phyloP scores from a whole-genome alignment of 345 rosid species.

The Boechera retrofracta region DNA sequence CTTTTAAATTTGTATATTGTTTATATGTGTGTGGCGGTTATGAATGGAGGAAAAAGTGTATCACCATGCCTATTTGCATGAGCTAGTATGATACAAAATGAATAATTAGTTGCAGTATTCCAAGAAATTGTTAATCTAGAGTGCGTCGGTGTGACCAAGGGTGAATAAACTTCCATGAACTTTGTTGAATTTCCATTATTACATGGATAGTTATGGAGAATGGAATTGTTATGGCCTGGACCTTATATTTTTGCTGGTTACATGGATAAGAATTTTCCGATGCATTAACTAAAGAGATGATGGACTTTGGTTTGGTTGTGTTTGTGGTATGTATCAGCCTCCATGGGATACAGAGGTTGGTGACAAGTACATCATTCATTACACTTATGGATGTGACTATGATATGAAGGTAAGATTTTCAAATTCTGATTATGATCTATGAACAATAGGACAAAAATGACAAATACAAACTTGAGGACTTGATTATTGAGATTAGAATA shows the following conservation, averaged over 20 bases:
- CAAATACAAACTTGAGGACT: not conserved
- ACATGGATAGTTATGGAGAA: not conserved
- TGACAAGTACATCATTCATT: conserved; percentile 88
- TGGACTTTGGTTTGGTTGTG: conserved; percentile 28
- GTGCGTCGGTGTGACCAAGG: not conserved
- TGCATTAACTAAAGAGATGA: conserved; percentile 22
- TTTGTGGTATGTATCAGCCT: conserved; percentile 64
- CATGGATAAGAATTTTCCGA: not conserved
- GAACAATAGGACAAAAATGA: not conserved
- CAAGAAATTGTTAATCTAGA: not conserved
- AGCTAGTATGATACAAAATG: not conserved
- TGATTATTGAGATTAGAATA: conserved; percentile 11
- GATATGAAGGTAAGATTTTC: conserved; percentile 74
- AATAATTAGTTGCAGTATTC: not conserved
- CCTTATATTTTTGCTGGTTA: not conserved
- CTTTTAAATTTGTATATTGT: not conserved
- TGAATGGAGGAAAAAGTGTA: conserved; percentile 3
- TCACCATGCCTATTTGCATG: not conserved
- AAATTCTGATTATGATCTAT: not conserved
- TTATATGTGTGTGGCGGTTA: not conserved
- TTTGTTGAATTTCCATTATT: not conserved
- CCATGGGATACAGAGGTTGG: conserved; percentile 97
- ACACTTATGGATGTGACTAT: conserved; percentile 94
- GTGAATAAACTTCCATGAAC: not conserved
- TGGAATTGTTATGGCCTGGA: not conserved